Base-by-base conservation (phyloP, 345 rosid species). In the Sonneratia caseolaris region DNA sequence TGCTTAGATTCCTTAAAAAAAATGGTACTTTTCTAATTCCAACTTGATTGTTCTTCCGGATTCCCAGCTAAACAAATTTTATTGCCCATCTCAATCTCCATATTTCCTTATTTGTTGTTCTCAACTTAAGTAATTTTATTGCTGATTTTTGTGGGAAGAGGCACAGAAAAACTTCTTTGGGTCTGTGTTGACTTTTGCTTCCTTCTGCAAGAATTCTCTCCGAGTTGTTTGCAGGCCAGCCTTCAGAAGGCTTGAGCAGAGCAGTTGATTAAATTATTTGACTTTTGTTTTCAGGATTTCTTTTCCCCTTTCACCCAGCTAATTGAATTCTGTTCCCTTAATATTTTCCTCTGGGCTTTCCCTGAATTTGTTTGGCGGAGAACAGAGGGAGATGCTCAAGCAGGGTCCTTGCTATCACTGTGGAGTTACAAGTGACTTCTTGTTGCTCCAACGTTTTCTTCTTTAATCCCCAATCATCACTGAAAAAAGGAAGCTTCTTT, bases 371-470 rank as follows among this genome's bases (percentile, higher is more conserved):
- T 59, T 37, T 37, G 35, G 53, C 71, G 42, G 55, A 59, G 61
- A 70, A 76, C 65, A 76, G 72, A 79, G 73, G 83, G 73, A 82
- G 37, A 92, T 92, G 98, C 97, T 94, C 68, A 92, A 92, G 87
- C 97, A 90, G 82, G 98, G 98, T 37, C 98, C 98, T 83, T 92
- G 98, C 90, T 83, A 74, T 76, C 98, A 92, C 90, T 90, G 98
- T 27, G 32, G 32, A 27, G 32, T 27, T 27, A 27, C 32, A 27
- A 27, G 32, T 27, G 32, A 27, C 32, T 27, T 27, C 32, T 27
- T 27, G 32, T 86, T 87, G 68, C 42, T 74, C 64, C 70, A 7
- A 14, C 12, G 15, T 48, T 21, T 55, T 53, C 21, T n/a, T 15
- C 71, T 55, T 72, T n/a, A 22, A 2, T 3, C 27, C 68, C 37